phyloP scores from a whole-genome alignment of 352 stramenopile genomes.

The Thalassiosira hispida region DNA sequence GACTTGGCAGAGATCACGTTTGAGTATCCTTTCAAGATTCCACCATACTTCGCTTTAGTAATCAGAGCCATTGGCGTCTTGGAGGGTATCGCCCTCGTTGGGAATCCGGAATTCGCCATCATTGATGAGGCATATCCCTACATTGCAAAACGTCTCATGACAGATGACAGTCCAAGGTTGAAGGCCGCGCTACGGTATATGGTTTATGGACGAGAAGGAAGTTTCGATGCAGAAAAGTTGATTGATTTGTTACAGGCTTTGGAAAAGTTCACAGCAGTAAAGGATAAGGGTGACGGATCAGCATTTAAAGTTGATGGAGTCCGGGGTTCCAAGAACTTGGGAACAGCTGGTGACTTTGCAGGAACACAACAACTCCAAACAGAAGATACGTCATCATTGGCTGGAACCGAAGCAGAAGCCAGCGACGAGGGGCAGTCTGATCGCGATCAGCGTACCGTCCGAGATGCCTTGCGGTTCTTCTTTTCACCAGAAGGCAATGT shows the following conservation, averaged over 20 bases:
- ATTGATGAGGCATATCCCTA: slow-evolving; percentile 90
- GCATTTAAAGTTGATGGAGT: slow-evolving; percentile 84
- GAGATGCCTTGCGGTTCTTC: slow-evolving; percentile 86
- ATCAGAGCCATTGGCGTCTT: slow-evolving; percentile 89
- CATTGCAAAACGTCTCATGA: slow-evolving; percentile 86
- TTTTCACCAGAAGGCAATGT: slow-evolving; percentile 86
- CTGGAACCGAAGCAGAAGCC: slow-evolving; percentile 54
- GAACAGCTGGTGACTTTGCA: slow-evolving; percentile 73
- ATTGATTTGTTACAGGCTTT: slow-evolving; percentile 88
- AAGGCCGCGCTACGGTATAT: slow-evolving; percentile 86
- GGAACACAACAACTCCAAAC: slow-evolving; percentile 61
- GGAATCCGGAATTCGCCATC: slow-evolving; percentile 90
- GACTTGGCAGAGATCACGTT: slow-evolving; percentile 90
- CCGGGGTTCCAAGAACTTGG: slow-evolving; percentile 69
- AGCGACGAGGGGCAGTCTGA: slow-evolving; percentile 42
- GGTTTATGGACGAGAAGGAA: slow-evolving; percentile 86
- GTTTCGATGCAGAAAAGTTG: slow-evolving; percentile 89
- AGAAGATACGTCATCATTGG: slow-evolving; percentile 13
- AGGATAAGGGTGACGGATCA: slow-evolving; percentile 76
- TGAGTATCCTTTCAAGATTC: slow-evolving; percentile 82
- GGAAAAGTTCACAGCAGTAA: slow-evolving; percentile 84
- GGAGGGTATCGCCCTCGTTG: slow-evolving; percentile 89
- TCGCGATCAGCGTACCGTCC: slow-evolving; percentile 65
- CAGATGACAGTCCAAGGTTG: slow-evolving; percentile 82
- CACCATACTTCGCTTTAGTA: slow-evolving; percentile 86